These are phyloP conservation scores for Trichoderma simmonsii DNA, from an alignment of 2,329 filamentous ascomycete species.

Conservation along the genomic window DNA sequence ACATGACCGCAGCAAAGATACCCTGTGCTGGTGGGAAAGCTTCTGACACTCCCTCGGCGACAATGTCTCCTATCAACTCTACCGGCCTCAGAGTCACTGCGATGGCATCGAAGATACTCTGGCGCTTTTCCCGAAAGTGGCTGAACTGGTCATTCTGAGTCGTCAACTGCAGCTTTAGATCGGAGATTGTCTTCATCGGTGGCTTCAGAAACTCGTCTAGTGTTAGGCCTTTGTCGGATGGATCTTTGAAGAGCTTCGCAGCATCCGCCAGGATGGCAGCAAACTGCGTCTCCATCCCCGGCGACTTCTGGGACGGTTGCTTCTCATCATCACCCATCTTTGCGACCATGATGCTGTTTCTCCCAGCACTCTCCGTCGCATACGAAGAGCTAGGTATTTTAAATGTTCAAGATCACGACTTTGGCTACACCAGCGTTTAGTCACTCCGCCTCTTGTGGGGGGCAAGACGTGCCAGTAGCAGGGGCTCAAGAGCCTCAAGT, in stretches of 20 bases:
- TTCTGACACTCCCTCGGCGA: slow-evolving; percentile 36
- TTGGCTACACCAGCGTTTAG: not conserved
- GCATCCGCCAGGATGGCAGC: slow-evolving; percentile 35
- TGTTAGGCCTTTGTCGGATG: slow-evolving; percentile 25
- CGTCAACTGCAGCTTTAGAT: slow-evolving; percentile 33
- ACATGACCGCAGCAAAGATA: slow-evolving; percentile 43
- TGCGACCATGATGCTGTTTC: not conserved
- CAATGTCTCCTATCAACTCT: slow-evolving; percentile 39
- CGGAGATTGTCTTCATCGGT: slow-evolving; percentile 32
- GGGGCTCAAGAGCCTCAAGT: slow-evolving; percentile 1
- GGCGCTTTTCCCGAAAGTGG: slow-evolving; percentile 36
- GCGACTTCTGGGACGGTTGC: not conserved
- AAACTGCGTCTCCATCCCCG: slow-evolving; percentile 23
- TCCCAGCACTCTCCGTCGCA: not conserved
- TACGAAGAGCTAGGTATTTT: not conserved
- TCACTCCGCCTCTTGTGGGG: not conserved
- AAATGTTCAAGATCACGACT: not conserved
- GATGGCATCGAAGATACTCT: slow-evolving; percentile 35
- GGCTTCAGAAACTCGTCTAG: slow-evolving; percentile 34
- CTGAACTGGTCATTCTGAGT: slow-evolving; percentile 36
- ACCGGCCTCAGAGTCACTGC: slow-evolving; percentile 35
- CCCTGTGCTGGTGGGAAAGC: slow-evolving; percentile 40
- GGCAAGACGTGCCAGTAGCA: not conserved
- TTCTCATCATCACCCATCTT: slow-evolving; percentile 11
- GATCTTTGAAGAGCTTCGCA: slow-evolving; percentile 32